Evolutionary conservation across 1,284 basidiomycete species (phyloP), one percentile per base, ranked within the genome.

Genomic region (Athelia sp.): DNA sequence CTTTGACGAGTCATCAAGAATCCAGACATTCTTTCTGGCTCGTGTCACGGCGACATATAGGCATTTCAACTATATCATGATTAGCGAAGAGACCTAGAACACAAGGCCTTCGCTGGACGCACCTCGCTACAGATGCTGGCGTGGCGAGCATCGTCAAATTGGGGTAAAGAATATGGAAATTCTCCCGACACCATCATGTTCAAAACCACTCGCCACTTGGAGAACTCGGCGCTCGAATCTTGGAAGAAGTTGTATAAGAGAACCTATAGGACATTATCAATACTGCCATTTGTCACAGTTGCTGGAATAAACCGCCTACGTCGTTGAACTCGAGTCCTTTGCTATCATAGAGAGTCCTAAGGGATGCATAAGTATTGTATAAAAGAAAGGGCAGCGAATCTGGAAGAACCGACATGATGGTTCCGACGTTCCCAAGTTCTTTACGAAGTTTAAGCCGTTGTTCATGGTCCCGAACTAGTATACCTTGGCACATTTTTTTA

Each of bases 291-390:
- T 4, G 14, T 17, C 32, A 9, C 42, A 52, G 21, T 4, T 45
- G 45, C 48, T 21, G 9, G 11, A 14, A 34, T 40, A 4, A 40
- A 29, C 9, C 58, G n/a, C 73, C 49, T 52, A 84, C 83, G 50
- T 87, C 84, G 54, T 87, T 76, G 57, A 87, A 87, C 58, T 87
- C 86, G 0, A 87, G 66, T 1, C 87, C 86, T 61, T 89, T 89
- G 70, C 78, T 81, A 46, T 89, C 82, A 52, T 84, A 85, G 1
- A 87, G 61, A 0, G 86, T 88, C 69, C 85, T 87, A n/a, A n/a
- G n/a, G n/a, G n/a, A n/a, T n/a, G n/a, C n/a, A n/a, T n/a, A n/a
- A n/a, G n/a, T n/a, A n/a, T n/a, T n/a, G n/a, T n/a, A n/a, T n/a
- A n/a, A n/a, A n/a, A n/a, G n/a, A n/a, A n/a, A n/a, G n/a, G n/a